These are phyloP conservation scores for Aspergillus nidulans DNA, from an alignment of 495 filamentous ascomycete species.

Conservation along the genomic window DNA sequence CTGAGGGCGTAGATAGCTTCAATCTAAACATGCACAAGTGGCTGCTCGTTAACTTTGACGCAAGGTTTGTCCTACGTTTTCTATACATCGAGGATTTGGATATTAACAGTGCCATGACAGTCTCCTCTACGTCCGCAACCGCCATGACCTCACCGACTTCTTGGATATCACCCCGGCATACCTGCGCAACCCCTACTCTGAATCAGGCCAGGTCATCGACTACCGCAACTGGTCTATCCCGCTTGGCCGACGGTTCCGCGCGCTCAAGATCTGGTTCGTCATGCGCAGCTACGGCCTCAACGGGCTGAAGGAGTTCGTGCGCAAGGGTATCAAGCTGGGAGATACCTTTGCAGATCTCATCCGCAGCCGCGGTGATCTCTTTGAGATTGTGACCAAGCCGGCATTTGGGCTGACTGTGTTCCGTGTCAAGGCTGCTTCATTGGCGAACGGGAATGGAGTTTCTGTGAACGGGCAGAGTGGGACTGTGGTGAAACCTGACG, in stretches of 20 bases:
- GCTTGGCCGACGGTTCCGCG: conserved; percentile 84
- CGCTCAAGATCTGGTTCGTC: conserved; percentile 96
- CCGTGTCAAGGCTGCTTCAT: conserved; percentile 35
- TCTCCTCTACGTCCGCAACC: conserved; percentile 71
- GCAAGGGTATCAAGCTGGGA: conserved; percentile 61
- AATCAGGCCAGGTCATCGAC: conserved; percentile 84
- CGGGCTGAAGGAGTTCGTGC: conserved; percentile 71
- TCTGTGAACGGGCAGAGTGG: conserved; percentile 16
- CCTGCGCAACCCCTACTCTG: conserved; percentile 72
- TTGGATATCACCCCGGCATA: conserved; percentile 82
- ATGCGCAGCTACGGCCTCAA: conserved; percentile 78
- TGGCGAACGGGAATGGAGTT: conserved; percentile 17
- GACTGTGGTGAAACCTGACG: conserved; percentile 33
- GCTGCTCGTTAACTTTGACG: conserved; percentile 93
- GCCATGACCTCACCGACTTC: conserved; percentile 69
- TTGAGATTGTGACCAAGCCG: conserved; percentile 70
- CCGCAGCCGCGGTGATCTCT: conserved; percentile 61
- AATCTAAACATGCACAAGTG: conserved; percentile 98
- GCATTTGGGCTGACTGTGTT: conserved; percentile 81
- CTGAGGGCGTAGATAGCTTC: conserved; percentile 72
- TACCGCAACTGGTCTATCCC: conserved; percentile 99
- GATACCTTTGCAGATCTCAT: conserved; percentile 63
- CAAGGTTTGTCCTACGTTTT: conserved; percentile 41
- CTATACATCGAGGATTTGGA: too few relatives aligned
- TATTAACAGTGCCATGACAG: too few relatives aligned